Conservation (phyloP, 148 eudicot genomes). For the Rhododendron vialii region DNA sequence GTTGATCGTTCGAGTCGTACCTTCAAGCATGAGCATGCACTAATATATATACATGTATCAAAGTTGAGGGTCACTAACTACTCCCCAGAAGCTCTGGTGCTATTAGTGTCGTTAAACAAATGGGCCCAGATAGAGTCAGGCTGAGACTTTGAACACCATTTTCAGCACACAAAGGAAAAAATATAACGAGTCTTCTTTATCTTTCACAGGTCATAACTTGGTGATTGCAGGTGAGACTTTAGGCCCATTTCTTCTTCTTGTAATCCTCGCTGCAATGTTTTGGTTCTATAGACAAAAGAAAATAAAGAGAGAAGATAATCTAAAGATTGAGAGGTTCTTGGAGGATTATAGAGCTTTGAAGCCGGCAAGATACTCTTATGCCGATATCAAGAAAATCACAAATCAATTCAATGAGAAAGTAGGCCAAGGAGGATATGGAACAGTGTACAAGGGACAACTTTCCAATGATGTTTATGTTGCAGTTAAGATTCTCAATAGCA, state of each 20-base stretch:
- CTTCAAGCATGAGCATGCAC: no score
- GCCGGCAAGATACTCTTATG: conserved; percentile 19
- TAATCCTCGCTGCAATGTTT: neutral
- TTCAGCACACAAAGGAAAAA: neutral
- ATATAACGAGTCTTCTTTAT: neutral
- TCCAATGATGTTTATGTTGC: conserved; percentile 27
- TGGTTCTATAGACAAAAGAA: neutral
- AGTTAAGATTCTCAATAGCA: conserved; percentile 23
- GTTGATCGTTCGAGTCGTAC: no score
- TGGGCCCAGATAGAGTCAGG: no score
- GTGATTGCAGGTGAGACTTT: no score
- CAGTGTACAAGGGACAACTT: conserved; percentile 26
- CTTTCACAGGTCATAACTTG: no score
- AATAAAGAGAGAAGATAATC: conserved; percentile 3
- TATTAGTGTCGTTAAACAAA: no score
- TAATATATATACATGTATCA: no score
- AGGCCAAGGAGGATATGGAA: conserved; percentile 27
- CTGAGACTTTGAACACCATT: neutral
- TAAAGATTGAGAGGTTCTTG: conserved; percentile 14
- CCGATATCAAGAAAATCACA: neutral
- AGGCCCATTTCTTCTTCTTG: no score
- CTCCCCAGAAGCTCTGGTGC: no score
- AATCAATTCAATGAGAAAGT: conserved; percentile 7
- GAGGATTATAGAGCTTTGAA: conserved; percentile 22
- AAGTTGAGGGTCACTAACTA: no score